Percentiles rank a stretch among this genome's conserved stretches.
These are phyloP conservation scores for Darksidea phi DNA, from an alignment of 495 filamentous ascomycete species.

Conservation along the genomic window DNA sequence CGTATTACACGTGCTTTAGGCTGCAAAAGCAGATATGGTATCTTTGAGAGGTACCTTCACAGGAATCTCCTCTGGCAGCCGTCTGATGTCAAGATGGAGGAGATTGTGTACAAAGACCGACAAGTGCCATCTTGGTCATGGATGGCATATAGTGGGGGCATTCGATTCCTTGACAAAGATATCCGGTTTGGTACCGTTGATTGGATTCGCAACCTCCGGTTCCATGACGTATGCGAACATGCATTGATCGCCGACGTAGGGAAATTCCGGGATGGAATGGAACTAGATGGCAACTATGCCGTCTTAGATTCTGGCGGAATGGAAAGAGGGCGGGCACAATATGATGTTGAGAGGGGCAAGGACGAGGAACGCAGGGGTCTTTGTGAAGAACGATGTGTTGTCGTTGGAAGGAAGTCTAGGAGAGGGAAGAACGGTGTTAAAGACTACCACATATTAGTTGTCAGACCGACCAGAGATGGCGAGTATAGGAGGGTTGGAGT, in stretches of 20 bases:
- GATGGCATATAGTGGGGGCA: background rate
- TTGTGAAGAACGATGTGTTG: no score
- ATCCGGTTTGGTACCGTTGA: conserved; percentile 1
- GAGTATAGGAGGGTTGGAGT: conserved; percentile 1
- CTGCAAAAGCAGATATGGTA: conserved; percentile 2
- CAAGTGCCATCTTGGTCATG: conserved; percentile 6
- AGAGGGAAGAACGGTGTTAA: no score
- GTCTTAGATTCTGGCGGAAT: no score
- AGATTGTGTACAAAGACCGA: no score
- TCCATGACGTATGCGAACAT: no score
- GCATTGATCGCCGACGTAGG: no score
- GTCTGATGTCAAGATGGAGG: background rate
- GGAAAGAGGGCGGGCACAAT: no score
- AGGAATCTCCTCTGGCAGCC: conserved; percentile 4
- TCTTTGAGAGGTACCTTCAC: background rate
- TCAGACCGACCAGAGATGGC: background rate
- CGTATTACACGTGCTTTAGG: background rate
- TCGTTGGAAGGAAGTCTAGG: background rate
- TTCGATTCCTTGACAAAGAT: conserved; percentile 3
- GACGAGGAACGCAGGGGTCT: no score
- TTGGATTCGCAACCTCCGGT: conserved; percentile 7
- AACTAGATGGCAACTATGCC: no score
- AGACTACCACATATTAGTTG: no score
- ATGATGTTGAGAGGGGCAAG: no score
- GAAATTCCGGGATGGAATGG: no score